Conservation (phyloP, 1,139 yeast species). For the Candida sp. region DNA sequence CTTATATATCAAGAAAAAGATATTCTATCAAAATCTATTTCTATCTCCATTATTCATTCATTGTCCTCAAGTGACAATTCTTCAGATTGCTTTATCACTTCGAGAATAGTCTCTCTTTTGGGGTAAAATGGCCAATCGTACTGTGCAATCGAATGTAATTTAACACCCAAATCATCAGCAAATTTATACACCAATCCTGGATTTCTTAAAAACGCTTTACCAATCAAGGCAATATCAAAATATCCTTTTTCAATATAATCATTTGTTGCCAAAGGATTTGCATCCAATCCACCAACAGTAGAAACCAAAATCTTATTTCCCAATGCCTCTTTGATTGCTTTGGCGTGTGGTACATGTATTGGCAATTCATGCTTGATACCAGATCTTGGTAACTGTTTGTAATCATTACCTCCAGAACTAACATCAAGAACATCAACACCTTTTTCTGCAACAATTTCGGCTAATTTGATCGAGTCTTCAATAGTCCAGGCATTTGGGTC, state of each 20-base stretch:
- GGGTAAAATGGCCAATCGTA: conserved; percentile 8
- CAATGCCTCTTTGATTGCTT: conserved; percentile 36
- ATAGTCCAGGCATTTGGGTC: conserved; percentile 40
- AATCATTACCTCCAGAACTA: conserved; percentile 50
- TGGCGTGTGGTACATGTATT: conserved; percentile 34
- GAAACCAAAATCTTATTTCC: conserved; percentile 40
- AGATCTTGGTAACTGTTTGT: conserved; percentile 12
- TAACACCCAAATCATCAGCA: conserved; percentile 45
- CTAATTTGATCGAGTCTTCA: conserved; percentile 41
- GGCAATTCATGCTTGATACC: conserved; percentile 7
- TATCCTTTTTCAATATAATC: conserved; percentile 33
- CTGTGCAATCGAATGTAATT: conserved; percentile 20
- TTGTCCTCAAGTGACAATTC: neutral
- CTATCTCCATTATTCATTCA: too few species aligned
- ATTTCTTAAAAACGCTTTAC: conserved; percentile 39
- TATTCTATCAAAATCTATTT: too few species aligned
- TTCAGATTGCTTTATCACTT: conserved; percentile 6
- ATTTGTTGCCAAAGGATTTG: conserved; percentile 27
- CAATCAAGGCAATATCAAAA: conserved; percentile 46
- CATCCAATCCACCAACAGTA: conserved; percentile 42
- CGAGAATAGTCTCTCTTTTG: conserved; percentile 6
- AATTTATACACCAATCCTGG: conserved; percentile 45
- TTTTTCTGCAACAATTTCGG: conserved; percentile 31
- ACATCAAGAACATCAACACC: conserved; percentile 54
- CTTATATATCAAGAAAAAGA: too few species aligned